Evolutionary conservation across 768 basidiomycete species (phyloP), one percentile per base, ranked within the genome.

Genomic region (Chalciporus sphaerocephalus): DNA sequence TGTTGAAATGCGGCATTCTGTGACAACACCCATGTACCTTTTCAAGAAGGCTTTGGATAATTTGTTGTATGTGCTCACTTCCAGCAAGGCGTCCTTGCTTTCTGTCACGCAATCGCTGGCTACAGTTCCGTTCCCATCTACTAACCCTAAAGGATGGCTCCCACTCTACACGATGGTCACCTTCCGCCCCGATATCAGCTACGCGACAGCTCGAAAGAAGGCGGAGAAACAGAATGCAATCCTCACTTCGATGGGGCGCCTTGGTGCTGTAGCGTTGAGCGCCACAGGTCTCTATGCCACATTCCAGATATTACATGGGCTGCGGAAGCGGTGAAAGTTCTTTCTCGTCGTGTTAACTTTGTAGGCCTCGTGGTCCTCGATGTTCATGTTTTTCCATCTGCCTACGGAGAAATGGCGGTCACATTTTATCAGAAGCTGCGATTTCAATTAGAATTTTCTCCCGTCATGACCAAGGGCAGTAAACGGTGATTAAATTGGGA

Each of bases 91-190:
- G 56, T 69, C 76, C 40, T 62, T 79, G 45, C 60, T 69, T 48
- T 71, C 72, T 50, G 64, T 81, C 54, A 69, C 69, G 35, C 74
- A 75, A 44, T 58, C 53, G 36, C 55, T 83, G 52, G 67, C 77
- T 51, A 71, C 64, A 48, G 62, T 73, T 38, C 74, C 85, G 9
- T 90, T 85, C 65, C 78, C 81, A 27, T 64, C 81, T 48, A 62
- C 64, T 48, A 67, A 73, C 49, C 85, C 84, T 35, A 62, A 64
- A 52, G 92, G 90, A 28, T 97, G 94, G 94, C 76, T 93, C 41
- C 88, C 92, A 46, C 74, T 95, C 40, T 99, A 99, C 67, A 91
- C 91, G 25, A 96, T 98, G 94, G 86, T 96, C 54, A 97, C 95
- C 35, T 99, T 99, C 72, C 80, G 95, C 33, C 91, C 92, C 40